Evolutionary conservation across 257 asterid genomes (phyloP).

Genomic region (Solanum peruvianum): DNA sequence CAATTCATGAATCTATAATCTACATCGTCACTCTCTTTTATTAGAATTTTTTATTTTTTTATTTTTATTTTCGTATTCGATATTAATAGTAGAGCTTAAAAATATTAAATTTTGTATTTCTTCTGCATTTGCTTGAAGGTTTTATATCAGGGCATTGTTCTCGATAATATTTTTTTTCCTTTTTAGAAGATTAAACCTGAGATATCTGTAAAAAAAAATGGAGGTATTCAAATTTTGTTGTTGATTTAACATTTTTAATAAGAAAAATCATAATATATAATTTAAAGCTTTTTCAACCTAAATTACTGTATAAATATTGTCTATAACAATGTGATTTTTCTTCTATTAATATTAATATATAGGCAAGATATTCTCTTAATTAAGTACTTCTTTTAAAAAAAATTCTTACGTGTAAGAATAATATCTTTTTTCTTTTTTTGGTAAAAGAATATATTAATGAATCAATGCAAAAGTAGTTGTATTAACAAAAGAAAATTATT

Average conservation of each 20-base stretch:
- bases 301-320: neutral
- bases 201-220: neutral
- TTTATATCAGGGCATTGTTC: rapidly evolving
- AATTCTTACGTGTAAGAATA: neutral
- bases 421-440: neutral
- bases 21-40: neutral
- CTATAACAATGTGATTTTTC: neutral
- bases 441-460: neutral
- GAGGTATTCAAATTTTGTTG: neutral
- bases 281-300: neutral
- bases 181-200: neutral
- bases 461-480: neutral
- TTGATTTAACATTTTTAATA: neutral
- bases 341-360: neutral
- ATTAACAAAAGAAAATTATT: neutral
- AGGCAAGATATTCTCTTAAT: neutral
- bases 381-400: neutral
- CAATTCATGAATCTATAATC: neutral
- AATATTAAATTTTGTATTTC: neutral
- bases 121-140: neutral
- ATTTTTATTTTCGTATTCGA: rapidly evolving
- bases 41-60: neutral
- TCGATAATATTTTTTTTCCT: neutral
- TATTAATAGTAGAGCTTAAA: neutral
- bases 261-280: neutral